Evolutionary conservation across 345 rosid genomes (phyloP).

Genomic region (Sonneratia alba): DNA sequence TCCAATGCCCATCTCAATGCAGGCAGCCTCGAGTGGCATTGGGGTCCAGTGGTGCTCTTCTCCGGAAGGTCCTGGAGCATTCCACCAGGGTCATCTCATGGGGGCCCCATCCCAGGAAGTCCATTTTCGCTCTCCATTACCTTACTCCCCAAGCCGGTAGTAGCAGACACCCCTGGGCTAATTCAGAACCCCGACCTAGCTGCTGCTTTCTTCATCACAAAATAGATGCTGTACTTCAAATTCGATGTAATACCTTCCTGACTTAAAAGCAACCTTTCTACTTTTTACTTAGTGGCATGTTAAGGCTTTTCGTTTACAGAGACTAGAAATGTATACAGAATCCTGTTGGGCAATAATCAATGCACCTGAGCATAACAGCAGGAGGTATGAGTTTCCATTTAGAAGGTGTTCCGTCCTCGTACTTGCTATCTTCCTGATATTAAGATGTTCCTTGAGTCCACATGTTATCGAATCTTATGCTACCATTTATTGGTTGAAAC

Average conservation of each 20-base stretch:
- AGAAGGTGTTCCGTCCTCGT: neutral
- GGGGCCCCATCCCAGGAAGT: constrained; percentile 24
- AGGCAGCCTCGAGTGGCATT: constrained; percentile 29
- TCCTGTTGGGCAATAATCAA: neutral
- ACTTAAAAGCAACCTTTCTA: neutral
- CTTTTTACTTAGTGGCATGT: neutral
- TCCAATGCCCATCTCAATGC: constrained; percentile 23
- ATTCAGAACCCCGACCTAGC: neutral
- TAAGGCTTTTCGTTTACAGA: neutral
- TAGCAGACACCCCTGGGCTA: constrained; percentile 10
- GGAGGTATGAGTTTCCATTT: neutral
- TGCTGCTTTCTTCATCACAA: neutral
- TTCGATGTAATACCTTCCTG: neutral
- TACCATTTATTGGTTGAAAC: no score
- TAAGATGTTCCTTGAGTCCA: no score
- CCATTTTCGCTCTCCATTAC: constrained; percentile 26
- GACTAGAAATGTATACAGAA: constrained; percentile 1
- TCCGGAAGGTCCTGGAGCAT: constrained; percentile 5
- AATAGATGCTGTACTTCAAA: neutral
- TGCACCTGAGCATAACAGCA: neutral
- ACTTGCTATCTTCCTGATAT: no score
- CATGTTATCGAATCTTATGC: no score
- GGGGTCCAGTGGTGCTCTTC: constrained; percentile 18
- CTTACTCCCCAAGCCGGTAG: constrained; percentile 37
- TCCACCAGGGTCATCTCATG: constrained; percentile 24